Conservation (phyloP, 2,329 filamentous ascomycete genomes). For the Zalaria sp. region DNA sequence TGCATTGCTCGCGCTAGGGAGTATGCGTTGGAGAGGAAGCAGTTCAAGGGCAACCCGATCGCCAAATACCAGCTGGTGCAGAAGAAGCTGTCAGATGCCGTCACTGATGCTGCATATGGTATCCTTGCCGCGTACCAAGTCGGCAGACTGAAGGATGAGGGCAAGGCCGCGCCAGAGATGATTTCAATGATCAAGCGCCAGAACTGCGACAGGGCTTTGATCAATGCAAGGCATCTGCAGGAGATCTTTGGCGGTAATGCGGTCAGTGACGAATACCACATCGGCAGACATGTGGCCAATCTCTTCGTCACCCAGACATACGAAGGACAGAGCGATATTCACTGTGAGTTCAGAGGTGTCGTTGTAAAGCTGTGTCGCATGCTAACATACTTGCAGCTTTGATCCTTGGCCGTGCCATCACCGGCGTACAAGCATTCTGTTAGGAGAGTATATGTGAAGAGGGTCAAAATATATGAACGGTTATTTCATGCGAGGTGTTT, state of each 20-base stretch:
- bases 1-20: conserved; percentile 66
- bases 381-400: conserved; percentile 23
- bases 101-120: conserved; percentile 81
- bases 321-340: conserved; percentile 96
- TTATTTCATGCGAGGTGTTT: too few species aligned
- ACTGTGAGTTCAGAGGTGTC: conserved; percentile 50
- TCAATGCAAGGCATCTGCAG: conserved; percentile 62
- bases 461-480: too few species aligned
- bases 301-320: conserved; percentile 96
- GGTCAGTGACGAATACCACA: conserved; percentile 93
- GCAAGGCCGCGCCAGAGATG: conserved; percentile 84
- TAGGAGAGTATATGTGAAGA: conserved; percentile 5
- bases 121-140: conserved; percentile 85
- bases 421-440: conserved; percentile 61
- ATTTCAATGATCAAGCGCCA: conserved; percentile 93
- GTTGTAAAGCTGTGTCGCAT: neutral
- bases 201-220: conserved; percentile 84
- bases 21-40: conserved; percentile 84
- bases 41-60: conserved; percentile 91
- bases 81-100: conserved; percentile 91
- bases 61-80: conserved; percentile 95
- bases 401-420: conserved; percentile 37
- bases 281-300: conserved; percentile 89
- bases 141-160: conserved; percentile 81
- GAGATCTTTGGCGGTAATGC: conserved; percentile 97